Evolutionary conservation across 495 filamentous ascomycete genomes (phyloP), one percentile per base, ranked within the genome.

Genomic region (Penicillium subrubescens): DNA sequence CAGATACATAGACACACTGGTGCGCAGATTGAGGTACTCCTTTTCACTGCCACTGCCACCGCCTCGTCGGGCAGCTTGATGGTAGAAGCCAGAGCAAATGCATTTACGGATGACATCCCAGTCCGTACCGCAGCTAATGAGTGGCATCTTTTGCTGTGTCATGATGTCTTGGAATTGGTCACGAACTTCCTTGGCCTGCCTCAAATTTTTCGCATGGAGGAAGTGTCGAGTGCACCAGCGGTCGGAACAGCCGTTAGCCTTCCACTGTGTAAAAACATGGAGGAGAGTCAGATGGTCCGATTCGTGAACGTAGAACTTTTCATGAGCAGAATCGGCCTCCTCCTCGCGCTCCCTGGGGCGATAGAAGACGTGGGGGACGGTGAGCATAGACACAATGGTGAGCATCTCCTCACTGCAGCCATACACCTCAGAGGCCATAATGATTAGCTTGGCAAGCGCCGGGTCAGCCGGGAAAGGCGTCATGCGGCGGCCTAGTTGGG

Each of bases 221-320:
- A 99, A 99, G 76, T 98, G 96, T 51, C 88, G 87, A 48, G 85
- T 86, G 70, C 95, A 97, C 96, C 96, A 99, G 33, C 85, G 85
- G 72, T 99, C 96, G 15, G 88, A 94, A 72, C 86, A 90, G 3
- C 93, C 93, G 74, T 98, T 97, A 8, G 89, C 82, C 73, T 91
- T 92, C 96, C 96, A 98, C 72, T 97, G 94, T 15, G 90, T 91
- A 77, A 94, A 99, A 11, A 99, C 95, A 69, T 98, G 92, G 15
- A 99, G 87, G 33, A 97, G 89, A 2, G 96, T 99, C 7, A 99
- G 79, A 71, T 99, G 96, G 75, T 99, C 96, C 3, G 92, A 97
- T 78, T 99, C 95, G 17, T 93, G 92, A 15, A 98, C 96, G 75
- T 97, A 98, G 77, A 99, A 99, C 70, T 97, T 97, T 71, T 99